Evolutionary conservation across 305 asterid genomes (phyloP).

Genomic region (Rubia balearica): DNA sequence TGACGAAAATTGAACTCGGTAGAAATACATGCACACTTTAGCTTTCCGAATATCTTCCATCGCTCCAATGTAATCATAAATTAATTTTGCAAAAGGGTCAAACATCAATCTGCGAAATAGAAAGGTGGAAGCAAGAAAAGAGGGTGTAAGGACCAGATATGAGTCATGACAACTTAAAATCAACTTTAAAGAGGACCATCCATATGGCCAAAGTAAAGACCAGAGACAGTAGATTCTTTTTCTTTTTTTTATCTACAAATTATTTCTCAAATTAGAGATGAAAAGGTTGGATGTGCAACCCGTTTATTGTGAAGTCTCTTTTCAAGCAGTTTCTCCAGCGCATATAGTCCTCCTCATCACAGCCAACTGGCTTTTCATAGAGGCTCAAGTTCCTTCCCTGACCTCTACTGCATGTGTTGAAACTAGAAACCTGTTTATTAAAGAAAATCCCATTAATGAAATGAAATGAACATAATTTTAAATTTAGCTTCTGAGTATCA

Average conservation of each 20-base stretch:
- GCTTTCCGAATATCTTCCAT: constrained; percentile 77
- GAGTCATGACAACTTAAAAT: not conserved
- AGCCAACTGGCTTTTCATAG: constrained; percentile 54
- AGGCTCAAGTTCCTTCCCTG: constrained; percentile 35
- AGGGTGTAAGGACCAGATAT: constrained; percentile 11
- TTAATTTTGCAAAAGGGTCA: constrained; percentile 74
- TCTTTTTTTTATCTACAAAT: not conserved
- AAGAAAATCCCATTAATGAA: constrained; percentile 3
- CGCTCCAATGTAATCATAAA: constrained; percentile 85
- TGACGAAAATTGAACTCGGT: constrained; percentile 24
- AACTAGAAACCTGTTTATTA: constrained; percentile 76
- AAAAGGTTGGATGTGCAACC: constrained; percentile 40
- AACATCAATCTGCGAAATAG: constrained; percentile 66
- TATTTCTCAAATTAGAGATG: constrained; percentile 18
- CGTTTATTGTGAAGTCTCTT: constrained; percentile 83
- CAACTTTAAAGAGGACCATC: not conserved
- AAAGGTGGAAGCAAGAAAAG: constrained; percentile 11
- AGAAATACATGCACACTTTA: constrained; percentile 85
- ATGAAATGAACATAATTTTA: not conserved
- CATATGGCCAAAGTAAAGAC: not conserved
- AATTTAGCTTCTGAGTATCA: not conserved
- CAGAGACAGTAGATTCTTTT: not conserved
- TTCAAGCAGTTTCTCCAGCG: constrained; percentile 87
- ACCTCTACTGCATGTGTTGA: constrained; percentile 62
- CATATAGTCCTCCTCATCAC: constrained; percentile 60